Conservation (phyloP, 176 grass and related monocot species). For the Aegilops umbellulata region DNA sequence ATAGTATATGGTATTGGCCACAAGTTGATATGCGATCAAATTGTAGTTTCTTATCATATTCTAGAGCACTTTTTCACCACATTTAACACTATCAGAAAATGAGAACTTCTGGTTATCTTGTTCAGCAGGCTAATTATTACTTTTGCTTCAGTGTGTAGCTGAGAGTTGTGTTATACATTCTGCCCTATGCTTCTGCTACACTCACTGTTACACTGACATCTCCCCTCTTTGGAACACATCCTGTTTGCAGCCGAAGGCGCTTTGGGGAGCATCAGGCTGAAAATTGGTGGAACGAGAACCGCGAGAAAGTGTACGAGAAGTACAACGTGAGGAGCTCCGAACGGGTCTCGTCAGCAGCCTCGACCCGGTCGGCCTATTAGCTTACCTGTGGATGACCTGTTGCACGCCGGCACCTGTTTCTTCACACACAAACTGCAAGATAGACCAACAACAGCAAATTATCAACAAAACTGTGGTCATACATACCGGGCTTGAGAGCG, state of each 20-base stretch:
- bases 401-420: neutral
- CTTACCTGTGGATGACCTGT: neutral
- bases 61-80: neutral
- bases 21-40: neutral
- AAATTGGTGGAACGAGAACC: conserved; percentile 94
- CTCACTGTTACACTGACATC: neutral
- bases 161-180: neutral
- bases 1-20: neutral
- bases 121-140: neutral
- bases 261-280: conserved; percentile 98
- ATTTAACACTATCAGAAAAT: neutral
- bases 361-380: conserved; percentile 57
- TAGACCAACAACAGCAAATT: neutral
- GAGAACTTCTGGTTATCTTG: neutral
- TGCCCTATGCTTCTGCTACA: neutral
- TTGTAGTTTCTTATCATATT: neutral
- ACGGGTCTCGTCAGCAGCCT: conserved; percentile 76
- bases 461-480: neutral
- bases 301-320: conserved; percentile 79
- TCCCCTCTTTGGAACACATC: neutral
- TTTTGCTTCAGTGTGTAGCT: neutral
- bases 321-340: conserved; percentile 89
- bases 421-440: neutral
- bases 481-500: neutral
- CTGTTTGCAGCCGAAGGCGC: conserved; percentile 63